Base-by-base conservation (phyloP, 2,329 filamentous ascomycete species). In the Trichoderma hamatum region DNA sequence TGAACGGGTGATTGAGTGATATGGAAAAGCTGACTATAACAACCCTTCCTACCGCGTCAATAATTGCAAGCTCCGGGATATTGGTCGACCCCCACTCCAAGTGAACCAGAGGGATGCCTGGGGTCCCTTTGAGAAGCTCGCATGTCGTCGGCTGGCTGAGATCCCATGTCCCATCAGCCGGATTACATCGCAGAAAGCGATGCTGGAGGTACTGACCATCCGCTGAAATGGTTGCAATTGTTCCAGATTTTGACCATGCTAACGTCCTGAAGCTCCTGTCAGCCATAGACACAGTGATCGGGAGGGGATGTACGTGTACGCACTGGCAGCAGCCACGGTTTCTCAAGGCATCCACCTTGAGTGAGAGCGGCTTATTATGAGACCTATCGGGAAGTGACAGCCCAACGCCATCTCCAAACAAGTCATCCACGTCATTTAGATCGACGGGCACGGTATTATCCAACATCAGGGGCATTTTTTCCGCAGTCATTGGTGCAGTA, bases 241-340 rank as follows among this genome's bases (percentile, higher is more conserved):
- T 93, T 54, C 95, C 95, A 70, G 89, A 87, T 74, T 90, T 94
- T 13, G 95, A 97, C 94, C 95, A 98, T 34, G 92, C 89, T 66
- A 97, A 86, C 72, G 88, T 89, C 77, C 94, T 96, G 36, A 32
- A 73, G 55, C 59, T 56, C 59, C 34, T 26, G 68, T 73, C 70
- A 77, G 72, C 67, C 60, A 73, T 68, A 21, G 24, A 54, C 14
- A 54, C 49, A 34, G 28, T 34, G 9, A 51, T 34, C 3, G 39
- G n/a, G 46, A 30, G 43, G n/a, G 16, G 49, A 28, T 10, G 36
- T n/a, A 55, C 49, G 60, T 65, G 21, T 54, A 72, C 89, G 81
- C 88, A 96, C 93, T 94, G 91, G 84, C 90, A 93, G 78, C 92
- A 96, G 19, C 93, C 93, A 69, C 87, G 87, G 69, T 86, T 83